phyloP scores from a whole-genome alignment of 2,329 filamentous ascomycete genomes.

The Aspergillus sp. region DNA sequence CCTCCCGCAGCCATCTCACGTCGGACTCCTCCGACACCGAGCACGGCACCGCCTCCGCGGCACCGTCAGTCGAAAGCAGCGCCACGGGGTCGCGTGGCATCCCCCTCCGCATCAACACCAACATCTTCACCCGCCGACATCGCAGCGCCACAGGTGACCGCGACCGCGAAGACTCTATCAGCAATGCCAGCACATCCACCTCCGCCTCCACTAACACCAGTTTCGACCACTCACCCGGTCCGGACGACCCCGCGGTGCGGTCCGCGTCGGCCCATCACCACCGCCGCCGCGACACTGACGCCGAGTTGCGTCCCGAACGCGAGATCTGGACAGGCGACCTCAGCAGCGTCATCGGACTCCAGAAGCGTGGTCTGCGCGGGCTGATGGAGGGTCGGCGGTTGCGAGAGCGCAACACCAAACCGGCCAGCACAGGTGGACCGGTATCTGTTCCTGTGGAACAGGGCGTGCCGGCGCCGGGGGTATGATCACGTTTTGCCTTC shows the following conservation, averaged over 20 bases:
- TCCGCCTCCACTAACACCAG: slow-evolving; percentile 40
- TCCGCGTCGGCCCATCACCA: slow-evolving; percentile 26
- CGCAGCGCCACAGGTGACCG: slow-evolving; percentile 17
- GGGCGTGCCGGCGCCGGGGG: not conserved
- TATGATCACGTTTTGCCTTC: not conserved
- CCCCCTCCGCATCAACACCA: slow-evolving; percentile 42
- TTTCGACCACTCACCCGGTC: slow-evolving; percentile 35
- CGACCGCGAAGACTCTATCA: slow-evolving; percentile 40
- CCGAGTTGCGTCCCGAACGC: slow-evolving; percentile 38
- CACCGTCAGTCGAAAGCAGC: slow-evolving; percentile 27
- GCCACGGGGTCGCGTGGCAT: slow-evolving; percentile 29
- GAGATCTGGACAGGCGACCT: slow-evolving; percentile 73
- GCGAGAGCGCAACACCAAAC: slow-evolving; percentile 63
- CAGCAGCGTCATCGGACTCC: slow-evolving; percentile 88
- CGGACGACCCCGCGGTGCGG: slow-evolving; percentile 34
- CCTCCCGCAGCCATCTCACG: slow-evolving; percentile 30
- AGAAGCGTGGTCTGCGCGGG: slow-evolving; percentile 87
- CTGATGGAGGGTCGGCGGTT: slow-evolving; percentile 92
- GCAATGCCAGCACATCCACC: slow-evolving; percentile 37
- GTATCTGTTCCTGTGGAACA: slow-evolving; percentile 1
- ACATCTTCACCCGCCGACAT: slow-evolving; percentile 27
- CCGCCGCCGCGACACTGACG: slow-evolving; percentile 39
- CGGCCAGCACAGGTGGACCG: slow-evolving; percentile 17
- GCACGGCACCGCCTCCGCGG: slow-evolving; percentile 27
- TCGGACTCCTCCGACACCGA: slow-evolving; percentile 43